Percentiles rank a stretch among this genome's conserved stretches.
Evolutionary conservation across 2,329 filamentous ascomycete genomes (phyloP).

Genomic region (Emydomyces testavorans): DNA sequence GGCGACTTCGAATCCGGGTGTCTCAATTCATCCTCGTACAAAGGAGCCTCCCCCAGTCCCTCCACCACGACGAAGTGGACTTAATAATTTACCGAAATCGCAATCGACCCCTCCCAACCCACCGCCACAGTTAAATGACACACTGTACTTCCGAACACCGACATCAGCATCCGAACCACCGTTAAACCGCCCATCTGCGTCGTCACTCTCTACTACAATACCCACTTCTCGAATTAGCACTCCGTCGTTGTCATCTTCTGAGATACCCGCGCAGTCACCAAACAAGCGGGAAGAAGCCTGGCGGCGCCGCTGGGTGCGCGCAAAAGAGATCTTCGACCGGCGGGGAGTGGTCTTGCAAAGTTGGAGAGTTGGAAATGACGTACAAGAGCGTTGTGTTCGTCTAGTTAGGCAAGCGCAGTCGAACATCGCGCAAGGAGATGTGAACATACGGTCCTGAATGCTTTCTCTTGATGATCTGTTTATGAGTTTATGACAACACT

Average conservation of each 20-base stretch:
- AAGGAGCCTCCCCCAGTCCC: conserved; percentile 20
- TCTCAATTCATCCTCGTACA: conserved; percentile 17
- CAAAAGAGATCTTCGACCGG: conserved; percentile 33
- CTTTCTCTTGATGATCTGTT: background rate
- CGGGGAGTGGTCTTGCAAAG: conserved; percentile 35
- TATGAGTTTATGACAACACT: background rate
- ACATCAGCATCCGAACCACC: background rate
- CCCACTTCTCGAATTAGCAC: conserved; percentile 1
- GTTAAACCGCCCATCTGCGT: background rate
- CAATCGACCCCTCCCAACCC: conserved; percentile 12
- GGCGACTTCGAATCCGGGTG: background rate
- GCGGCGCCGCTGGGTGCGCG: conserved; percentile 38
- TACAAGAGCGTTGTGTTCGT: conserved; percentile 34
- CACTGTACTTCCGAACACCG: background rate
- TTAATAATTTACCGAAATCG: background rate
- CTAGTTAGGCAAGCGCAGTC: conserved; percentile 32
- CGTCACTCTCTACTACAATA: conserved; percentile 3
- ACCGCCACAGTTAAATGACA: conserved; percentile 17
- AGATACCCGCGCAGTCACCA: conserved; percentile 15
- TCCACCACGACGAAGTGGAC: conserved; percentile 21
- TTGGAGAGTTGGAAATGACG: conserved; percentile 39
- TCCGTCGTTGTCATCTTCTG: conserved; percentile 9
- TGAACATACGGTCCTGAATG: background rate
- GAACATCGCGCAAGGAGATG: background rate
- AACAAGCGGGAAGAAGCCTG: conserved; percentile 41